Conservation (phyloP, 2,329 filamentous ascomycete species). For the Berkeleyomyces rouxiae region DNA sequence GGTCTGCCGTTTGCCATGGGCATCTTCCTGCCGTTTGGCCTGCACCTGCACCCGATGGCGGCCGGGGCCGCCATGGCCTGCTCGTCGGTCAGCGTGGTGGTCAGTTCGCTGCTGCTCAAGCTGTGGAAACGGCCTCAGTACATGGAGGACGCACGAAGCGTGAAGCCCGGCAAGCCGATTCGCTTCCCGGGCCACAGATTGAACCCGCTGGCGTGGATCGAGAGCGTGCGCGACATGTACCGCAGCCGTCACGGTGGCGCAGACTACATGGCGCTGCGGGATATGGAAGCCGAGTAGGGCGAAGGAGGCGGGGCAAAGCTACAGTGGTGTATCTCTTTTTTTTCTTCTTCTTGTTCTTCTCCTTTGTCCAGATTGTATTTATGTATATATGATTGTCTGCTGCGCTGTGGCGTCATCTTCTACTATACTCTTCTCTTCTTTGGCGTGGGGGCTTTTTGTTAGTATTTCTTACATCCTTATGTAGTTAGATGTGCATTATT, state of each 20-base stretch:
- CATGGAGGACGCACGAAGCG: slow-evolving; percentile 60
- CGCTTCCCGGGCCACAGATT: slow-evolving; percentile 25
- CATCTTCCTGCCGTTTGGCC: slow-evolving; percentile 75
- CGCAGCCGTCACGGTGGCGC: slow-evolving; percentile 14
- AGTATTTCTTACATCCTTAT: not conserved
- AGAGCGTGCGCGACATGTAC: not conserved
- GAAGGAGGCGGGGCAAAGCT: not conserved
- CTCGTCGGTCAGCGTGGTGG: slow-evolving; percentile 78
- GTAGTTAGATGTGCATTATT: not conserved
- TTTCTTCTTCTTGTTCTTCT: not conserved
- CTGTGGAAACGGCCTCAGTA: slow-evolving; percentile 72
- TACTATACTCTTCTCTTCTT: not conserved
- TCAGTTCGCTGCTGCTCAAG: slow-evolving; percentile 67
- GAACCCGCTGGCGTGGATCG: slow-evolving; percentile 9
- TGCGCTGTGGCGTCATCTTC: not conserved
- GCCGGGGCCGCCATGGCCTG: slow-evolving; percentile 88
- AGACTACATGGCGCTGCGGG: slow-evolving; percentile 43
- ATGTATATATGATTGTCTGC: not conserved
- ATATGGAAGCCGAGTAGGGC: slow-evolving; percentile 25
- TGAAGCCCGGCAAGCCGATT: slow-evolving; percentile 31
- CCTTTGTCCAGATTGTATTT: not conserved
- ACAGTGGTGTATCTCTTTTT: not conserved
- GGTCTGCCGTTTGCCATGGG: slow-evolving; percentile 96
- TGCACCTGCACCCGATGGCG: slow-evolving; percentile 81
- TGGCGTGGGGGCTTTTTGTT: not conserved